Percentiles rank a stretch among this genome's conserved stretches.
phyloP scores from a whole-genome alignment of 2,329 filamentous ascomycete genomes.

The Cladophialophora carrionii region DNA sequence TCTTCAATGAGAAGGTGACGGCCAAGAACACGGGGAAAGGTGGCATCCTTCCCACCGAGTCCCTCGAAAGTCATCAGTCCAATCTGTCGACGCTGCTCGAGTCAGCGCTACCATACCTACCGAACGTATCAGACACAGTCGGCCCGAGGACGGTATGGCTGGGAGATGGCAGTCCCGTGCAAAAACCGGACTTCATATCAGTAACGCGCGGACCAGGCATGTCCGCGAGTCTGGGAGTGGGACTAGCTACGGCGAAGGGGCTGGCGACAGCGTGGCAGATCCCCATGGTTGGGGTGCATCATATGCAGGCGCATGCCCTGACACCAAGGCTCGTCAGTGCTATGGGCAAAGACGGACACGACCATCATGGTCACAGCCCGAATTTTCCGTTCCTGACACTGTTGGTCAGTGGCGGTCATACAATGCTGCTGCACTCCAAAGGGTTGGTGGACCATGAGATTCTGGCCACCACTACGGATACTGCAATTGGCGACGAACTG shows the following conservation, averaged over 20 bases:
- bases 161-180: conserved; percentile 42
- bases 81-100: conserved; percentile 70
- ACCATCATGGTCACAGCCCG: conserved; percentile 45
- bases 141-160: conserved; percentile 18
- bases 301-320: conserved; percentile 96
- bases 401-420: conserved; percentile 90
- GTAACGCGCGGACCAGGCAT: conserved; percentile 92
- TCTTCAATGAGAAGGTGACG: conserved; percentile 80
- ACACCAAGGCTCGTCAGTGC: conserved; percentile 78
- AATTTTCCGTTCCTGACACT: conserved; percentile 84
- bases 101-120: conserved; percentile 63
- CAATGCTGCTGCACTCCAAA: conserved; percentile 76
- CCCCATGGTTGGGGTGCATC: conserved; percentile 83
- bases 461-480: conserved; percentile 73
- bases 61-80: conserved; percentile 74
- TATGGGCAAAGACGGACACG: conserved; percentile 47
- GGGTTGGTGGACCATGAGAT: conserved; percentile 71
- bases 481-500: conserved; percentile 85
- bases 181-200: conserved; percentile 78
- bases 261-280: conserved; percentile 80
- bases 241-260: conserved; percentile 83
- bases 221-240: conserved; percentile 74
- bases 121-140: conserved; percentile 40
- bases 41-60: conserved; percentile 78
- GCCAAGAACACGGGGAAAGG: conserved; percentile 73